A percentile compares a stretch with the other conserved stretches of the same genome.
Evolutionary conservation across 495 filamentous ascomycete genomes (phyloP).

Genomic region (Penicillium malachiteum): DNA sequence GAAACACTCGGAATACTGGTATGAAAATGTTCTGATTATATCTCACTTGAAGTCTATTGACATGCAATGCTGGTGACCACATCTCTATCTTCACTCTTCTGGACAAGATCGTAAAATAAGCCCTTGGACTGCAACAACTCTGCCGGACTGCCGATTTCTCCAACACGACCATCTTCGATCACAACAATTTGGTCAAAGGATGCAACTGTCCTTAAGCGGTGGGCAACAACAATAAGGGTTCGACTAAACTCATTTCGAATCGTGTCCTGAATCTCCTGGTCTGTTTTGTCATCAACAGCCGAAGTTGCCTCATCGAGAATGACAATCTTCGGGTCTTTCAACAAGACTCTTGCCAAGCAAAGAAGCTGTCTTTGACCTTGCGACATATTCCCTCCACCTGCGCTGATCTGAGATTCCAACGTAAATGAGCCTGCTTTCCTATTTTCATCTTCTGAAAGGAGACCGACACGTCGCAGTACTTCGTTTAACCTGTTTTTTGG

Average conservation of each 20-base stretch:
- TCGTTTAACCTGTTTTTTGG: background rate
- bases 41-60: too few relatives aligned
- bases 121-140: background rate
- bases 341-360: background rate
- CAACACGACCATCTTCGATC: background rate
- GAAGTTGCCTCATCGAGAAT: constrained; percentile 1
- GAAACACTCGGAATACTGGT: too few relatives aligned
- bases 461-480: background rate
- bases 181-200: background rate
- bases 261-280: background rate
- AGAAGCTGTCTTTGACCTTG: background rate
- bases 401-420: background rate
- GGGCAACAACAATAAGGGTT: background rate
- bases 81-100: background rate
- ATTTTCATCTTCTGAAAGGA: background rate
- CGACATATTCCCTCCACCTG: background rate
- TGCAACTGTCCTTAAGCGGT: background rate
- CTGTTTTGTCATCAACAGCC: background rate
- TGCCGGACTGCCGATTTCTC: background rate
- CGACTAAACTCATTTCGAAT: background rate
- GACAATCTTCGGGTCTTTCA: background rate
- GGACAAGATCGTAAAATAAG: background rate
- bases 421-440: background rate
- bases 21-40: too few relatives aligned
- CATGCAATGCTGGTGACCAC: background rate